phyloP scores from a whole-genome alignment of 306 rosid species.

The Citrullus mucosospermus region DNA sequence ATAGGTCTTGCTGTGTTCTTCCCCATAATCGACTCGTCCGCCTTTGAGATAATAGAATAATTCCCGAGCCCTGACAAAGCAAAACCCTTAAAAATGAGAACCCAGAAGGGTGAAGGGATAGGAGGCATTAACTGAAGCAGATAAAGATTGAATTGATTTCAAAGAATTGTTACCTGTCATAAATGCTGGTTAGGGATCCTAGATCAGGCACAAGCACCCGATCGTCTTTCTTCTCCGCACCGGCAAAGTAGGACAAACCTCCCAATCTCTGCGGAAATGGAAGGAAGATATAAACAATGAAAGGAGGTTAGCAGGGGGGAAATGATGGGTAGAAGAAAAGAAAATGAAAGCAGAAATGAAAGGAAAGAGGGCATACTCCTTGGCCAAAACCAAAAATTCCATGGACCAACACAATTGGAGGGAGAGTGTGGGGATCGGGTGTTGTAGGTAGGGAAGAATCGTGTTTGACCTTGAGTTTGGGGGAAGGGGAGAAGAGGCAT shows the following conservation, averaged over 20 bases:
- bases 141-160: background rate
- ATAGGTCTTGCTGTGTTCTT: conserved; percentile 78
- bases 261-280: conserved; percentile 52
- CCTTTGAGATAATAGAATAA: conserved; percentile 95
- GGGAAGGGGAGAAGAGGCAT: conserved; percentile 21
- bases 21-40: conserved; percentile 88
- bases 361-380: conserved; percentile 38
- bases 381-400: conserved; percentile 98
- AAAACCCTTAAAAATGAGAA: background rate
- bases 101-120: background rate
- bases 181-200: conserved; percentile 82
- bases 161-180: conserved; percentile 40
- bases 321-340: background rate
- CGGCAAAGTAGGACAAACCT: conserved; percentile 75
- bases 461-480: conserved; percentile 16
- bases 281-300: background rate
- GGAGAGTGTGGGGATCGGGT: conserved; percentile 22
- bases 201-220: conserved; percentile 97
- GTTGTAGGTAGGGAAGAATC: background rate
- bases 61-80: conserved; percentile 60
- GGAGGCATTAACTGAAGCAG: background rate
- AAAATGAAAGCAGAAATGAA: background rate
- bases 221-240: conserved; percentile 95
- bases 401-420: conserved; percentile 90
- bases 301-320: background rate